Conservation (phyloP, 106 monocot species). For the Agapanthus africanus region DNA sequence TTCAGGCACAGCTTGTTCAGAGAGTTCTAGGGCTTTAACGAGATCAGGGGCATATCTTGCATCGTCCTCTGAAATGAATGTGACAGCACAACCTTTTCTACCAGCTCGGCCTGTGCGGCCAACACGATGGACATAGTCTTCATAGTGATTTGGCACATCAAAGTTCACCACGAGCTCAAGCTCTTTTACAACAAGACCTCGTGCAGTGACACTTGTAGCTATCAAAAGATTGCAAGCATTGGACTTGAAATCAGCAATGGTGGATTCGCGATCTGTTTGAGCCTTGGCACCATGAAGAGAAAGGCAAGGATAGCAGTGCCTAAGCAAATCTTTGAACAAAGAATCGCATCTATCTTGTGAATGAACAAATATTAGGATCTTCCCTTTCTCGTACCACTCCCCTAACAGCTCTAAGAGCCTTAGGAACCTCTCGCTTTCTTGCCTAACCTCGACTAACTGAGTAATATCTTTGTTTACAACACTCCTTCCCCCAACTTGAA, state of each 20-base stretch:
- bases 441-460: constrained; percentile 85
- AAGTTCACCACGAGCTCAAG: constrained; percentile 93
- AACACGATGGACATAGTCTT: constrained; percentile 97
- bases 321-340: constrained; percentile 78
- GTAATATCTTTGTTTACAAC: constrained; percentile 92
- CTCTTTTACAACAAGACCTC: constrained; percentile 94
- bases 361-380: constrained; percentile 95
- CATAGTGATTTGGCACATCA: constrained; percentile 97
- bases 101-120: constrained; percentile 92
- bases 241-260: constrained; percentile 86
- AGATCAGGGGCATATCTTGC: constrained; percentile 88
- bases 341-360: constrained; percentile 97
- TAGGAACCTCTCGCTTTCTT: constrained; percentile 74
- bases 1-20: constrained; percentile 83
- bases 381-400: constrained; percentile 97
- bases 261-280: constrained; percentile 95
- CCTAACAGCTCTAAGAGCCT: constrained; percentile 85
- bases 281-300: constrained; percentile 94
- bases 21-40: constrained; percentile 82
- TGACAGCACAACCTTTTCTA: constrained; percentile 72
- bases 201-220: constrained; percentile 89
- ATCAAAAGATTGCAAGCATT: constrained; percentile 91
- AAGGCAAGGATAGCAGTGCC: constrained; percentile 90
- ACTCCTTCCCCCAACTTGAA: constrained; percentile 94
- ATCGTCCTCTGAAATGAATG: constrained; percentile 94